These are phyloP conservation scores for Mimosa bimucronata DNA, from an alignment of 306 rosid species.

Conservation along the genomic window DNA sequence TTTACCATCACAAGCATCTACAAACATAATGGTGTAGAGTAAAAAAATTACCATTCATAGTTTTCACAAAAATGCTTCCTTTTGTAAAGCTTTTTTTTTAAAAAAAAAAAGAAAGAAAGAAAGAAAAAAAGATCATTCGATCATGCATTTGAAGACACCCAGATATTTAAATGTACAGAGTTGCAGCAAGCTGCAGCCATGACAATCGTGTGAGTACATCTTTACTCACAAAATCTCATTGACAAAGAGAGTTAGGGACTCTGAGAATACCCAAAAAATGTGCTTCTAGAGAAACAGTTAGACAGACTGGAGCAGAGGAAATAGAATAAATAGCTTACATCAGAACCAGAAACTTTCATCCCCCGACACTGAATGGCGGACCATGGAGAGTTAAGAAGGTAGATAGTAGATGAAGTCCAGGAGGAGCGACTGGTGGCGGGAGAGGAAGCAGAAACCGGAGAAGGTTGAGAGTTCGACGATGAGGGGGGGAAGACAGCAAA, in stretches of 20 bases:
- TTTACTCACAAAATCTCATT: not conserved
- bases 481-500: too few species aligned
- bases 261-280: not conserved
- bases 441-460: not conserved
- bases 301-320: not conserved
- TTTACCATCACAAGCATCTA: not conserved
- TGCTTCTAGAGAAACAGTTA: not conserved
- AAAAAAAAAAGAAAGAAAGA: too few species aligned
- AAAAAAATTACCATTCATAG: not conserved
- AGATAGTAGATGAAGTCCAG: conserved; percentile 20
- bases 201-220: not conserved
- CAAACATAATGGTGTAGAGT: not conserved
- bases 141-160: not conserved
- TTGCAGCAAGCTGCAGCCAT: not conserved
- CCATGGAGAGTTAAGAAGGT: conserved; percentile 58
- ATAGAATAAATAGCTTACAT: conserved; percentile 47
- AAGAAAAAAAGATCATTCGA: not conserved
- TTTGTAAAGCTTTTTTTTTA: not conserved
- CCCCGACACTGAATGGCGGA: conserved; percentile 64
- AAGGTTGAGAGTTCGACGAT: too few species aligned
- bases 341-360: conserved; percentile 66
- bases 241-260: not conserved
- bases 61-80: not conserved
- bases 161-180: not conserved
- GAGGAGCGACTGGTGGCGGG: conserved; percentile 19